phyloP scores from a whole-genome alignment of 2,329 filamentous ascomycete genomes.

The Xylaria digitata region DNA sequence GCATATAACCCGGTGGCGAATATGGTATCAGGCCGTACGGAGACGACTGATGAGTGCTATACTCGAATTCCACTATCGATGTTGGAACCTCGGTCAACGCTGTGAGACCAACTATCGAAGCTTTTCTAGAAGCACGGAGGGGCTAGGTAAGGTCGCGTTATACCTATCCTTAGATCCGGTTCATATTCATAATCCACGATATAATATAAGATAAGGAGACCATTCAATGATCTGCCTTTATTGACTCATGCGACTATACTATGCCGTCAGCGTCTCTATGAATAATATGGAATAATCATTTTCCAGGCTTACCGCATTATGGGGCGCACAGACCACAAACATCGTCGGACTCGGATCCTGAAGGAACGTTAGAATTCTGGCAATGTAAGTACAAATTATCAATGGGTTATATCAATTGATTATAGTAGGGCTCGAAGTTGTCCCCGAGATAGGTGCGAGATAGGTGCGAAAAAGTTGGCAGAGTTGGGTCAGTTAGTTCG shows the following conservation, averaged over 20 bases:
- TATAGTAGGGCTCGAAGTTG: conserved; percentile 11
- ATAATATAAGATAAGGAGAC: not conserved
- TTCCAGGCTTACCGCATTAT: conserved; percentile 26
- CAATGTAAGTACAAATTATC: not conserved
- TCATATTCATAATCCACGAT: conserved; percentile 16
- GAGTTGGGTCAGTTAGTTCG: not conserved
- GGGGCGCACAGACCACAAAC: not conserved
- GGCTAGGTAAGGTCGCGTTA: not conserved
- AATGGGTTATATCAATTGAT: not conserved
- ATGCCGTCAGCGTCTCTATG: conserved; percentile 33
- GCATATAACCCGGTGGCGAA: conserved; percentile 17
- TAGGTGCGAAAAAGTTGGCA: conserved; percentile 1
- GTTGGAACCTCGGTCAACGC: not conserved
- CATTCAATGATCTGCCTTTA: not conserved
- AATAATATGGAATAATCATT: conserved; percentile 1
- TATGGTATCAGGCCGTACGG: conserved; percentile 2
- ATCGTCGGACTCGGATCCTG: not conserved
- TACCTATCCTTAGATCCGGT: not conserved
- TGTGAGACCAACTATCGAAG: not conserved
- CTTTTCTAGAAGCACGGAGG: conserved; percentile 1
- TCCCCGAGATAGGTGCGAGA: too few relatives aligned
- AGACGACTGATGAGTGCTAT: not conserved
- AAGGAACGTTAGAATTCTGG: not conserved
- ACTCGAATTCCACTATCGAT: not conserved
- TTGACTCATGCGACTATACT: conserved; percentile 8